Conservation (phyloP, 306 rosid genomes). For the Glycyrrhiza uralensis region DNA sequence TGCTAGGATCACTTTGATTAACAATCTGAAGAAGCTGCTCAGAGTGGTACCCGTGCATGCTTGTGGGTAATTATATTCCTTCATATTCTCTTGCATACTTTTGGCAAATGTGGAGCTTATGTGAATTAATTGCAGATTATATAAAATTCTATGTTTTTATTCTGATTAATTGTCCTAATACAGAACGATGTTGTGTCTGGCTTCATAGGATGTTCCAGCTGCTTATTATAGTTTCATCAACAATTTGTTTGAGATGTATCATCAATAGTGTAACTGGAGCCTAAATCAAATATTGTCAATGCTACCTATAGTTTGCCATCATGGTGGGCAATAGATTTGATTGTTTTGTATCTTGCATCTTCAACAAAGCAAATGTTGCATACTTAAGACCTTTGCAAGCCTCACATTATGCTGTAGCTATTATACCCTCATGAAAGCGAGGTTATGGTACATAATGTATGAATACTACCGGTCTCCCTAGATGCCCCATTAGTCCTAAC, state of each 20-base stretch:
- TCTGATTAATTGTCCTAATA: background rate
- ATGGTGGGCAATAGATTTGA: background rate
- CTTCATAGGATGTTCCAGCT: background rate
- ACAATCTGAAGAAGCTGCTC: conserved; percentile 85
- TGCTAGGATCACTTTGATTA: conserved; percentile 74
- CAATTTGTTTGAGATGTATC: background rate
- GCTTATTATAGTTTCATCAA: background rate
- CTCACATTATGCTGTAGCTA: background rate
- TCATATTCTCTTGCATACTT: background rate
- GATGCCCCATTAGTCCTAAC: background rate
- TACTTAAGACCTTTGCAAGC: background rate
- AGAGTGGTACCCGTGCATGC: conserved; percentile 81
- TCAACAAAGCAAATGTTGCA: conserved; percentile 7
- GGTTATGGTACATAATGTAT: background rate
- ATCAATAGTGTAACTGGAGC: background rate
- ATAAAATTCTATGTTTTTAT: background rate
- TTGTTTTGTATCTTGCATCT: background rate
- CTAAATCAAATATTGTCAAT: background rate
- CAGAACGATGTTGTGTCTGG: background rate
- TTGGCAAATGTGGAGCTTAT: background rate
- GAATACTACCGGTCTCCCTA: background rate
- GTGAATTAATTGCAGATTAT: background rate
- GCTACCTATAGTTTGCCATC: background rate
- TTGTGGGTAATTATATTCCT: conserved; percentile 65
- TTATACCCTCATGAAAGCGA: background rate